phyloP scores from a whole-genome alignment of 208 protist genomes.

The Porcisia hertigi region DNA sequence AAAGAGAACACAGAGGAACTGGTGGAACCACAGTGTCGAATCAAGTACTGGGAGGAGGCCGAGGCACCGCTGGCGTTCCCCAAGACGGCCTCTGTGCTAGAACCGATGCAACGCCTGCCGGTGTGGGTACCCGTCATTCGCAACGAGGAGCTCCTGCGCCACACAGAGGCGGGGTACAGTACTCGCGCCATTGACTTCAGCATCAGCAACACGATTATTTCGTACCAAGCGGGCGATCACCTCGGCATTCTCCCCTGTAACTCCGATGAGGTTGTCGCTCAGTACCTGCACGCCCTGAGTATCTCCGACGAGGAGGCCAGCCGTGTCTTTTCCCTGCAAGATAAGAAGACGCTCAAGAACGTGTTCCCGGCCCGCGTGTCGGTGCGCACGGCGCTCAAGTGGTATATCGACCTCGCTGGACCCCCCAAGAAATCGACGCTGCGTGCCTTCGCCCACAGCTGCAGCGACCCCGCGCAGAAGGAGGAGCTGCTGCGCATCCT shows the following conservation, averaged over 20 bases:
- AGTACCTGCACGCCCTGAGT: conserved; percentile 65
- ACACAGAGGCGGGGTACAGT: conserved; percentile 36
- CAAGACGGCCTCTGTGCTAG: conserved; percentile 85
- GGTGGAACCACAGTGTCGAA: conserved; percentile 78
- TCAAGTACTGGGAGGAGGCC: conserved; percentile 83
- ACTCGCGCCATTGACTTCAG: conserved; percentile 90
- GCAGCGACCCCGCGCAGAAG: conserved; percentile 71
- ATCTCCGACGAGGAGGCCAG: conserved; percentile 57
- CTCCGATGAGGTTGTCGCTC: conserved; percentile 75
- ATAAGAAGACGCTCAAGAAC: conserved; percentile 87
- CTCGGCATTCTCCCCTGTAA: conserved; percentile 94
- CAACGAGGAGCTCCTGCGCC: conserved; percentile 79
- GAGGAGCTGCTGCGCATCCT: conserved; percentile 77
- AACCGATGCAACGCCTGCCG: conserved; percentile 85
- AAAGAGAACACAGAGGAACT: conserved; percentile 66
- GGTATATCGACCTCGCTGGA: conserved; percentile 90
- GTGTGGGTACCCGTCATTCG: conserved; percentile 70
- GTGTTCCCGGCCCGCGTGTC: conserved; percentile 82
- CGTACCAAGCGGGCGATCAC: conserved; percentile 95
- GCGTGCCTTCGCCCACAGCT: conserved; percentile 88
- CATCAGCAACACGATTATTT: conserved; percentile 83
- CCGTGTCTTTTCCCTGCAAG: conserved; percentile 84
- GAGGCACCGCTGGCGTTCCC: conserved; percentile 82
- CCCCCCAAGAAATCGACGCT: conserved; percentile 90
- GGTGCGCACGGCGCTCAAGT: conserved; percentile 83